Percentiles rank a stretch among this genome's conserved stretches.
Evolutionary conservation across 2,329 filamentous ascomycete genomes (phyloP).

Genomic region (Neonectria neomacrospora): DNA sequence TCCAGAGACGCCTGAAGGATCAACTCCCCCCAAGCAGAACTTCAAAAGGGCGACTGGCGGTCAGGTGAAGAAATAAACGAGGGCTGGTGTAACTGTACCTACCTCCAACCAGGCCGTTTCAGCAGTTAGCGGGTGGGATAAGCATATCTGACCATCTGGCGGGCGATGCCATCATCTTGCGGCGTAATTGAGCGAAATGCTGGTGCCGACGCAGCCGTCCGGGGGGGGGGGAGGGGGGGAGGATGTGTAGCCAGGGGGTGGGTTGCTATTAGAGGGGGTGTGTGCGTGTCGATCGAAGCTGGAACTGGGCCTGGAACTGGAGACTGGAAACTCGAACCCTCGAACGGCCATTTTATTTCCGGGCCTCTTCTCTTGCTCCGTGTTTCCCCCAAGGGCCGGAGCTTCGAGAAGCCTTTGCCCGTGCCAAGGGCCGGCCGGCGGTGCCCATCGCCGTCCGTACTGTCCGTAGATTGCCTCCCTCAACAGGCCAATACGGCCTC

Average conservation of each 20-base stretch:
- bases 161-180: slow-evolving; percentile 44
- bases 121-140: slow-evolving; percentile 36
- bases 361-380: slow-evolving; percentile 12
- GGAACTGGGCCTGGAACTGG: background rate
- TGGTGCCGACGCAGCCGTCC: slow-evolving; percentile 45
- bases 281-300: background rate
- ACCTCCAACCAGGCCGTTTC: slow-evolving; percentile 23
- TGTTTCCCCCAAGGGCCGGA: slow-evolving; percentile 3
- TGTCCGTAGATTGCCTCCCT: too few species aligned
- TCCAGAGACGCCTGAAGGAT: too few species aligned
- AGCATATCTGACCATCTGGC: slow-evolving; percentile 46
- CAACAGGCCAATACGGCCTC: background rate
- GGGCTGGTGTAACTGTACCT: slow-evolving; percentile 3
- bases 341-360: slow-evolving; percentile 33
- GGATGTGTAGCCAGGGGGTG: slow-evolving; percentile 4
- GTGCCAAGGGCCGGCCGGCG: slow-evolving; percentile 39
- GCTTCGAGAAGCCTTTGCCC: slow-evolving; percentile 37
- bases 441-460: slow-evolving; percentile 27
- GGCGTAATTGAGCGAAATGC: slow-evolving; percentile 39
- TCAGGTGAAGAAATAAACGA: background rate
- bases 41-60: background rate
- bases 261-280: slow-evolving; percentile 23
- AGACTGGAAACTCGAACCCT: slow-evolving; percentile 3
- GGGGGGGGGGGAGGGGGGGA: slow-evolving; percentile 24
- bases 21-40: too few species aligned